These are phyloP conservation scores for Verticillium longisporum DNA, from an alignment of 2,329 filamentous ascomycete genomes.

Conservation along the genomic window DNA sequence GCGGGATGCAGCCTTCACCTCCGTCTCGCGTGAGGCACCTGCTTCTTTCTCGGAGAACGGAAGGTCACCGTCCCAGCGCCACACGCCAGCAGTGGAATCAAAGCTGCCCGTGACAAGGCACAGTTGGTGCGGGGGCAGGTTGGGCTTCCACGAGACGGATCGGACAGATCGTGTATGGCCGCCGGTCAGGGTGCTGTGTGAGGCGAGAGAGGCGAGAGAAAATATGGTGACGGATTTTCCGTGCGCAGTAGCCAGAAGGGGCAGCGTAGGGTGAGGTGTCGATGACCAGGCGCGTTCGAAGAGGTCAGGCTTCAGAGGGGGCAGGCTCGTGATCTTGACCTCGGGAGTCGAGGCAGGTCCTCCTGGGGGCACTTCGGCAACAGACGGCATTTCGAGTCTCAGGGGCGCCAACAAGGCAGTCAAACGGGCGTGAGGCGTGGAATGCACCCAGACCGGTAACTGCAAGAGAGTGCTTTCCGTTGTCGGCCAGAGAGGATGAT, in stretches of 20 bases:
- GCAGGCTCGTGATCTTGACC: slow-evolving; percentile 34
- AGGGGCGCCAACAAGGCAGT: not conserved
- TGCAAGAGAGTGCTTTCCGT: not conserved
- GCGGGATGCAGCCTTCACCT: slow-evolving; percentile 20
- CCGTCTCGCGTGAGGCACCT: slow-evolving; percentile 41
- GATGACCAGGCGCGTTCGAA: slow-evolving; percentile 78
- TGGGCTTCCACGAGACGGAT: slow-evolving; percentile 74
- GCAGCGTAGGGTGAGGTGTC: slow-evolving; percentile 76
- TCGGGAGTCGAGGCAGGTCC: not conserved
- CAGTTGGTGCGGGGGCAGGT: slow-evolving; percentile 51
- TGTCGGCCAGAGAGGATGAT: not conserved
- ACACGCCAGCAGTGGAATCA: slow-evolving; percentile 83
- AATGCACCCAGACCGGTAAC: not conserved
- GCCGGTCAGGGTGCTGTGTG: slow-evolving; percentile 73
- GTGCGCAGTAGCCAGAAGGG: slow-evolving; percentile 82
- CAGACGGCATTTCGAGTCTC: not conserved
- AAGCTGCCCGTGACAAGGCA: slow-evolving; percentile 91
- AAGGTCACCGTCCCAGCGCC: slow-evolving; percentile 56
- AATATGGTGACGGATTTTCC: slow-evolving; percentile 85
- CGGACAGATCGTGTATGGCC: slow-evolving; percentile 91
- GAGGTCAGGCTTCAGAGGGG: slow-evolving; percentile 48
- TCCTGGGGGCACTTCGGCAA: not conserved
- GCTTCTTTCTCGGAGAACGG: slow-evolving; percentile 12
- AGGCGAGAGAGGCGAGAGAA: slow-evolving; percentile 72
- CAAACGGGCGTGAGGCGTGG: not conserved